A percentile compares a stretch with the other conserved stretches of the same genome.
Conservation (phyloP, 257 asterid genomes). For the Craterostigma plantagineum region DNA sequence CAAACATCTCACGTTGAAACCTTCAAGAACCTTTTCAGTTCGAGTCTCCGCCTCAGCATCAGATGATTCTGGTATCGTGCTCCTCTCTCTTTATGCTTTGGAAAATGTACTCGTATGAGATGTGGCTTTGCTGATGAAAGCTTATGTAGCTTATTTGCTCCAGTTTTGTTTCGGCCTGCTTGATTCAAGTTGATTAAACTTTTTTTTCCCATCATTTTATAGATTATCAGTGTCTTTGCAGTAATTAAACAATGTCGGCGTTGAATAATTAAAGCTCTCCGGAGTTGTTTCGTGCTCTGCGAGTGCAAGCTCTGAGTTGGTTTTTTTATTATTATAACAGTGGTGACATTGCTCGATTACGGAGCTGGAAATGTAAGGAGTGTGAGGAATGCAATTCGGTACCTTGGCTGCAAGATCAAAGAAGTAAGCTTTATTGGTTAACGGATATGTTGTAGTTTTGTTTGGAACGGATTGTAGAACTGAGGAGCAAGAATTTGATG, state of each 20-base stretch:
- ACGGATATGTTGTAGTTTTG: background rate
- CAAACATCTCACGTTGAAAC: constrained; percentile 23
- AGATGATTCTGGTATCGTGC: no score
- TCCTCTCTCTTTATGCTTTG: no score
- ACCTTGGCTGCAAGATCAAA: constrained; percentile 57
- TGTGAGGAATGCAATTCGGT: constrained; percentile 67
- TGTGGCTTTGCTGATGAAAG: background rate
- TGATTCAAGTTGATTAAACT: no score
- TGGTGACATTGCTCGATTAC: constrained; percentile 84
- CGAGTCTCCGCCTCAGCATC: constrained; percentile 36
- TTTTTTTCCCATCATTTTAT: no score
- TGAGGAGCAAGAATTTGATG: no score
- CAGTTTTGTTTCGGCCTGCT: no score
- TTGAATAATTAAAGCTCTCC: background rate
- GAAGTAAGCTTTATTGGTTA: constrained; percentile 28
- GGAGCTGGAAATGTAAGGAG: constrained; percentile 99
- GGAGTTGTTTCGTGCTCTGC: background rate
- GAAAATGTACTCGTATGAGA: background rate
- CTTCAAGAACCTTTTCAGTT: constrained; percentile 24
- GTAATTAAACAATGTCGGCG: background rate
- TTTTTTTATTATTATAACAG: constrained; percentile 17
- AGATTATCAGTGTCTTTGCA: no score
- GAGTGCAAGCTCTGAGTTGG: background rate
- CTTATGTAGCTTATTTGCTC: no score
- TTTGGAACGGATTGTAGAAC: background rate